Conservation (phyloP, 148 eudicot species). For the Vaccinium macrocarpon region DNA sequence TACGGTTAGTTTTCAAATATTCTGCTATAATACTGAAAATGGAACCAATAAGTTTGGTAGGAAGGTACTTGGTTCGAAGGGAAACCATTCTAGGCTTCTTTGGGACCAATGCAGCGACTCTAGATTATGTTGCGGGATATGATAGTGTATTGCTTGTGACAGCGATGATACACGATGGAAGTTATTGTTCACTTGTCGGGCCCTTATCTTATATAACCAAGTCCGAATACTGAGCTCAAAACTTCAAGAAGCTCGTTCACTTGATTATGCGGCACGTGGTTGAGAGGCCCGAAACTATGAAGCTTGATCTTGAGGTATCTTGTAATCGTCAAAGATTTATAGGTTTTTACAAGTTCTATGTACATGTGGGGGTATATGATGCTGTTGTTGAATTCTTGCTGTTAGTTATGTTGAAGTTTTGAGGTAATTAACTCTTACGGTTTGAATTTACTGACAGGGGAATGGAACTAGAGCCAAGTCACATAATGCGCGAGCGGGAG, state of each 20-base stretch:
- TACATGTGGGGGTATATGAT: background rate
- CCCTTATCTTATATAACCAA: too few relatives aligned
- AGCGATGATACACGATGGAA: too few relatives aligned
- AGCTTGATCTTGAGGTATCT: slow-evolving; percentile 69
- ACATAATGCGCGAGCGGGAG: background rate
- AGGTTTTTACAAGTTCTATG: background rate
- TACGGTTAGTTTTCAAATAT: too few relatives aligned
- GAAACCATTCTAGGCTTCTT: too few relatives aligned
- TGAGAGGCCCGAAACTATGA: slow-evolving; percentile 42
- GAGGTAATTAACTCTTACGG: background rate
- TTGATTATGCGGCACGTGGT: slow-evolving; percentile 98
- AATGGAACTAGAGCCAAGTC: background rate
- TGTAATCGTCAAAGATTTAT: background rate
- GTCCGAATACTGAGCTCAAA: too few relatives aligned
- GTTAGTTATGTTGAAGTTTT: background rate
- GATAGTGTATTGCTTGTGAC: too few relatives aligned
- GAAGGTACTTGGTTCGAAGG: too few relatives aligned
- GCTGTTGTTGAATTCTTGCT: background rate
- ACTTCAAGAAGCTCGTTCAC: slow-evolving; percentile 66
- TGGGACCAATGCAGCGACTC: too few relatives aligned
- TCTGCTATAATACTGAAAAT: too few relatives aligned
- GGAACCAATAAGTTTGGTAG: too few relatives aligned
- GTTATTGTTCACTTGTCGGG: too few relatives aligned
- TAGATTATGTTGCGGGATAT: too few relatives aligned
- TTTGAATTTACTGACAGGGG: background rate